phyloP scores from a whole-genome alignment of 2,329 filamentous ascomycete genomes.

The Aspergillus carbonarius region DNA sequence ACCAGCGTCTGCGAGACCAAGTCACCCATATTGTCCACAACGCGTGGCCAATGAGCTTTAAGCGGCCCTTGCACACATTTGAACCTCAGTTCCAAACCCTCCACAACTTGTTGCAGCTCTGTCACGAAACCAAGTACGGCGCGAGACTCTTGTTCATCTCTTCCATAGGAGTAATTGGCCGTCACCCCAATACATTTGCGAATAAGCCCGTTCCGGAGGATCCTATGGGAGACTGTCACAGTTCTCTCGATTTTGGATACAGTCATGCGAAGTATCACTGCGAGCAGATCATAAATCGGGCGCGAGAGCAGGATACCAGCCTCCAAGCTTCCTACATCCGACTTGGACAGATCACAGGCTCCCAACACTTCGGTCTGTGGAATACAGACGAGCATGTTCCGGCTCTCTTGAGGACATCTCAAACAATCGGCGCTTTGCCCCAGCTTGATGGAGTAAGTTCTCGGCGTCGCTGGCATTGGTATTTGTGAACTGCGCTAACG shows the following conservation, averaged over 20 bases:
- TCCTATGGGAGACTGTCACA: background rate
- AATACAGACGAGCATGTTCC: background rate
- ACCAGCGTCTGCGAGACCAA: background rate
- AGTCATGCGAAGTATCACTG: background rate
- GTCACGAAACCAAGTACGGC: background rate
- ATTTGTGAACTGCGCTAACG: background rate
- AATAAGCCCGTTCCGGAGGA: background rate
- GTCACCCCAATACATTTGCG: background rate
- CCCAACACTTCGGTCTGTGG: background rate
- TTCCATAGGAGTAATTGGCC: background rate
- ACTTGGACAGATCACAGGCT: background rate
- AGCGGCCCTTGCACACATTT: constrained; percentile 14
- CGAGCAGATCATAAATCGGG: background rate
- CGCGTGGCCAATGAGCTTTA: constrained; percentile 20
- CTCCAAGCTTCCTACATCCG: background rate
- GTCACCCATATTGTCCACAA: constrained; percentile 14
- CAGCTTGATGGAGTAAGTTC: background rate
- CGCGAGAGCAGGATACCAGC: background rate
- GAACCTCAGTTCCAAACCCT: constrained; percentile 17
- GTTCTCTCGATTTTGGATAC: background rate
- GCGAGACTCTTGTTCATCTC: background rate
- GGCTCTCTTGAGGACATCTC: background rate
- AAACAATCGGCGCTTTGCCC: background rate
- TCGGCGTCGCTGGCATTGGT: background rate
- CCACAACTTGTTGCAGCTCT: background rate